Evolutionary conservation across 129 eudicot genomes (phyloP), one percentile per base, ranked within the genome.

Genomic region (Chrysanthemum lavandulifolium): DNA sequence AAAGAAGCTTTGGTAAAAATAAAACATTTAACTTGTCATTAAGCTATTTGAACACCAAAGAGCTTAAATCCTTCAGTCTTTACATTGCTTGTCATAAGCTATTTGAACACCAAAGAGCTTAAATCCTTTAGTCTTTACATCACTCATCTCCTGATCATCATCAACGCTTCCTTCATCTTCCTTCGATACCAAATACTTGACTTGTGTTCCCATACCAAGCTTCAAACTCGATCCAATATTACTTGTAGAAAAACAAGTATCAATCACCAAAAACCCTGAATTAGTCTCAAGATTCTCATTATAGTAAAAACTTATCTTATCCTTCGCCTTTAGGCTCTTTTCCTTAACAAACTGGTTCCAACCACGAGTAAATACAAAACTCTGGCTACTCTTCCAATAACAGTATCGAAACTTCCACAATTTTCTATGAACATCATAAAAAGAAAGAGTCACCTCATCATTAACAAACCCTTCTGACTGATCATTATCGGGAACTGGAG

Each of bases 301-400:
- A 57, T 61, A 10, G 13, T 79, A 84, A 75, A 94, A 95, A 27
- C 54, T 65, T 13, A 95, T 71, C 64, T 61, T 83, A 69, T 95
- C 97, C 15, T 75, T 84, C 0, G 84, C 78, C 70, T 71, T 78
- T 4, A 95, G 33, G 3, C 76, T 79, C 79, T 88, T 90, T 8
- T 77, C 94, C 66, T 78, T 88, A 33, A 95, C 99, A 77, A 95
- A 95, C 72, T 78, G 78, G 52, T 83, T 88, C 99, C 99, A 95
- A 0, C 99, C 99, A 50, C 88, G 78, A 0, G 99, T 88, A 73
- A 95, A 90, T 63, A 90, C 97, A 61, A 71, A 95, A 23, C 94
- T 90, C 5, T 90, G 88, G 68, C 96, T 90, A 76, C 96, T 90
- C 85, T 83, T 87, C 93, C 96, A 90, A 63, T 90, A 90, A 61